These are phyloP conservation scores for Microthlaspi erraticum DNA, from an alignment of 345 rosid genomes.

Conservation along the genomic window DNA sequence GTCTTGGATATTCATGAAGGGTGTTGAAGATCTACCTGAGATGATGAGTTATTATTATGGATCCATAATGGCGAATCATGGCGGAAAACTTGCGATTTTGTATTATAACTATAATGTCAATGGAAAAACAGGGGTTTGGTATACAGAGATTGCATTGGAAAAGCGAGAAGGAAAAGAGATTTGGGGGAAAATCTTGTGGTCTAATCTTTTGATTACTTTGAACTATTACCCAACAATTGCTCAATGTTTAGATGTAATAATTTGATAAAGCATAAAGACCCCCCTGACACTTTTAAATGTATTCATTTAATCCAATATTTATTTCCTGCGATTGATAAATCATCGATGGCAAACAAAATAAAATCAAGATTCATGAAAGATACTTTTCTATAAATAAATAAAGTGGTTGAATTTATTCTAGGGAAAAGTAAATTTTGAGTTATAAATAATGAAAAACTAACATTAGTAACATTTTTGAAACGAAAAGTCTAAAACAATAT, in stretches of 20 bases:
- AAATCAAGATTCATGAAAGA: slow-evolving; percentile 11
- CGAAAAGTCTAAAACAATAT: neutral
- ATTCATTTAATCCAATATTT: neutral
- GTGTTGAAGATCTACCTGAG: slow-evolving; percentile 59
- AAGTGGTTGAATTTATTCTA: no score
- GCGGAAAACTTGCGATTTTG: slow-evolving; percentile 69
- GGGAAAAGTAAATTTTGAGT: no score
- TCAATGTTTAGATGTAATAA: neutral
- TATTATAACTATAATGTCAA: slow-evolving; percentile 50
- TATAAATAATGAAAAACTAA: no score
- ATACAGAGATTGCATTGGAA: slow-evolving; percentile 3
- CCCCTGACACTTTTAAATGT: neutral
- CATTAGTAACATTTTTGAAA: neutral
- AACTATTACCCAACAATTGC: neutral
- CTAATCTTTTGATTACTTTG: neutral
- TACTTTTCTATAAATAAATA: no score
- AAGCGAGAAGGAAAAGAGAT: neutral
- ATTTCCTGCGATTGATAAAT: neutral
- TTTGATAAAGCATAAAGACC: neutral
- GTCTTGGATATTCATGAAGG: slow-evolving; percentile 60
- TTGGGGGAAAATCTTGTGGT: slow-evolving; percentile 15
- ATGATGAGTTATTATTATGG: no score
- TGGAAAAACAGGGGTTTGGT: neutral
- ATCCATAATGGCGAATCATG: slow-evolving; percentile 33
- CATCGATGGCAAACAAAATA: neutral